Evolutionary conservation across 495 filamentous ascomycete species (phyloP), one percentile per base, ranked within the genome.

Genomic region (Penicillium soppii): DNA sequence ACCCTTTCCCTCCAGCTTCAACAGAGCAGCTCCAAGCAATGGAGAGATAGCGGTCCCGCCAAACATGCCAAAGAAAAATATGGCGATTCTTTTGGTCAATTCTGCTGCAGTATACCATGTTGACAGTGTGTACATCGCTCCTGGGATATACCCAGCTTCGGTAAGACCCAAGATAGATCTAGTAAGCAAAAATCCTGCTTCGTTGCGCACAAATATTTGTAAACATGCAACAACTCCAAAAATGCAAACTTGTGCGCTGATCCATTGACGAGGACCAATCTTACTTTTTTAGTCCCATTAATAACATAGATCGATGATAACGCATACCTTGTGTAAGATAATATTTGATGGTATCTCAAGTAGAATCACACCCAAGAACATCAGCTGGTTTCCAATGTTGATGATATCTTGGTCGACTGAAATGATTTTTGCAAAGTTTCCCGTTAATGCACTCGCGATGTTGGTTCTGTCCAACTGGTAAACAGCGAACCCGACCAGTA

Each of bases 71-170:
- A 84, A 70, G 54, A 80, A 83, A 53, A 79, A 78, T 8, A 72
- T 62, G 0, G 74, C 71, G 37, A 82, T 71, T 3, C 80, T 67
- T 43, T 68, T 72, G n/a, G 70, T 71, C 0, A 78, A 66, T 48
- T 82, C 76, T 8, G 67, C 59, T 13, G 61, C 63, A 41, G 76
- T 77, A 55, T 84, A 83, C 78, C 79, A 82, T 7, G 72, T 71
- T 0, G 80, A 79, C n/a, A 82, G 63, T 5, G 78, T 81, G 42
- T 73, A 84, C 22, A 84, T 68, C 1, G 73, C 68, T 7, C 72
- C 79, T 0, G 80, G 80, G n/a, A 82, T 82, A 55, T 79, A 84
- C 1, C 80, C 80, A 0, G 78, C 72, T 44, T 83, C 81, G 20
- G 71, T 71, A 21, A 80, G 67, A 8, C 78, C 80, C 8, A 82